Conservation (phyloP, 768 basidiomycete species). For the Termitomyces heimii region DNA sequence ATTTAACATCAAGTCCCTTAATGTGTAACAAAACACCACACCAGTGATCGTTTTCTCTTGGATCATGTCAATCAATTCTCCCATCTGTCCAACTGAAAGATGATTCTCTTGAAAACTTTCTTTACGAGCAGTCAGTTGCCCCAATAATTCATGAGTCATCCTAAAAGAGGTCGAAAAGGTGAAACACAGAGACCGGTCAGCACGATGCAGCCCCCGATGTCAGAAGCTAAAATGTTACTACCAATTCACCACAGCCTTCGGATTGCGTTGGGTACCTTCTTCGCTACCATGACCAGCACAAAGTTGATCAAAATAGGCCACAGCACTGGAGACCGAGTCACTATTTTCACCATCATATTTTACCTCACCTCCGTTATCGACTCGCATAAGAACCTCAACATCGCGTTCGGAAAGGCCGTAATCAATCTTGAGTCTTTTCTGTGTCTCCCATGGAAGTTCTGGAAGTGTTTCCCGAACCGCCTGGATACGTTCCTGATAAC, state of each 20-base stretch:
- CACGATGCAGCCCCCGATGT: slow-evolving; percentile 7
- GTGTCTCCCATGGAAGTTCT: slow-evolving; percentile 65
- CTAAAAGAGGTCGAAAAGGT: slow-evolving; percentile 32
- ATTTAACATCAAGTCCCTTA: slow-evolving; percentile 1
- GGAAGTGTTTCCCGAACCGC: slow-evolving; percentile 53
- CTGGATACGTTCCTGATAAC: slow-evolving; percentile 54
- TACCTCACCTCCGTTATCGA: slow-evolving; percentile 64
- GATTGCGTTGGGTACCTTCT: slow-evolving; percentile 35
- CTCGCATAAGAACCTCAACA: slow-evolving; percentile 65
- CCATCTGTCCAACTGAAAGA: slow-evolving; percentile 58
- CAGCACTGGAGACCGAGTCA: slow-evolving; percentile 35
- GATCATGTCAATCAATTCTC: slow-evolving; percentile 74
- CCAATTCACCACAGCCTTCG: slow-evolving; percentile 83
- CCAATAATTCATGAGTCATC: slow-evolving; percentile 86
- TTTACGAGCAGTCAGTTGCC: slow-evolving; percentile 59
- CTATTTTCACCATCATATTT: slow-evolving; percentile 49
- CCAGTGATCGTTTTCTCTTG: slow-evolving; percentile 63
- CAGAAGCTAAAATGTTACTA: slow-evolving; percentile 24
- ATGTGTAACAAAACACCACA: slow-evolving; percentile 18
- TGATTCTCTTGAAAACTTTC: slow-evolving; percentile 53
- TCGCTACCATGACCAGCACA: slow-evolving; percentile 30
- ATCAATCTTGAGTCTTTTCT: slow-evolving; percentile 44
- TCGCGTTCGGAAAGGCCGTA: slow-evolving; percentile 56
- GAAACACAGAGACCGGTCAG: not conserved
- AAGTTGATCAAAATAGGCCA: slow-evolving; percentile 76